These are phyloP conservation scores for Moricandia moricandioides DNA, from an alignment of 345 rosid species.

Conservation along the genomic window DNA sequence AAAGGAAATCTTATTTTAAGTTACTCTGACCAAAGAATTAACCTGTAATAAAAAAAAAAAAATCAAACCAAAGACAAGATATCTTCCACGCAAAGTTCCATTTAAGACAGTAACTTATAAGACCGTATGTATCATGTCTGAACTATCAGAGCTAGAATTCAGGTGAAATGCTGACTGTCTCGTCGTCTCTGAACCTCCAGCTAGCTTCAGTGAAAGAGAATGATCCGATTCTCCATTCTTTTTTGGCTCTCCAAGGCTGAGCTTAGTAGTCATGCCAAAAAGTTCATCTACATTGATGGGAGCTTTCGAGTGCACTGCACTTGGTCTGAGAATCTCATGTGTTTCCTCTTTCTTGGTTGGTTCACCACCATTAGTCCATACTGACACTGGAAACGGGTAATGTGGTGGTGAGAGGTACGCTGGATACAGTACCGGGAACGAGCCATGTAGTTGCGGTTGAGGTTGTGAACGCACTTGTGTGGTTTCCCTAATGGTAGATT, in stretches of 20 bases:
- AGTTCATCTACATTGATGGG: constrained; percentile 88
- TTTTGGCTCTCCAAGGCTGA: constrained; percentile 68
- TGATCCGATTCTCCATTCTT: constrained; percentile 44
- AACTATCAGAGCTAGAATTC: constrained; percentile 53
- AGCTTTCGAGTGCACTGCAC: constrained; percentile 69
- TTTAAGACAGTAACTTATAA: no score
- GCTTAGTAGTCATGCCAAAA: constrained; percentile 77
- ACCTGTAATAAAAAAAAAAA: constrained; percentile 36
- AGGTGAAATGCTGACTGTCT: constrained; percentile 96
- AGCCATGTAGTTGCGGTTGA: constrained; percentile 45
- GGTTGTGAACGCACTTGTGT: no score
- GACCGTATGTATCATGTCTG: constrained; percentile 32
- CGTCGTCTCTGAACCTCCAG: constrained; percentile 27
- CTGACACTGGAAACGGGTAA: constrained; percentile 55
- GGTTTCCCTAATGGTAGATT: no score
- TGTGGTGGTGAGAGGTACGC: constrained; percentile 60
- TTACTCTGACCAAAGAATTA: constrained; percentile 31
- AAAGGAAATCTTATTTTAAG: constrained; percentile 27
- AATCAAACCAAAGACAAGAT: no score
- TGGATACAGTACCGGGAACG: constrained; percentile 65
- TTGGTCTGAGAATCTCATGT: constrained; percentile 81
- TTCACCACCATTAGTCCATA: constrained; percentile 61
- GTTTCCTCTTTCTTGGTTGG: constrained; percentile 45
- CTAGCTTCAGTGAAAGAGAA: constrained; percentile 70
- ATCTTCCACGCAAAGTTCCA: no score